A percentile compares a stretch with the other conserved stretches of the same genome.
Evolutionary conservation across 1,139 yeast species (phyloP).

Genomic region (Pichia inconspicua): DNA sequence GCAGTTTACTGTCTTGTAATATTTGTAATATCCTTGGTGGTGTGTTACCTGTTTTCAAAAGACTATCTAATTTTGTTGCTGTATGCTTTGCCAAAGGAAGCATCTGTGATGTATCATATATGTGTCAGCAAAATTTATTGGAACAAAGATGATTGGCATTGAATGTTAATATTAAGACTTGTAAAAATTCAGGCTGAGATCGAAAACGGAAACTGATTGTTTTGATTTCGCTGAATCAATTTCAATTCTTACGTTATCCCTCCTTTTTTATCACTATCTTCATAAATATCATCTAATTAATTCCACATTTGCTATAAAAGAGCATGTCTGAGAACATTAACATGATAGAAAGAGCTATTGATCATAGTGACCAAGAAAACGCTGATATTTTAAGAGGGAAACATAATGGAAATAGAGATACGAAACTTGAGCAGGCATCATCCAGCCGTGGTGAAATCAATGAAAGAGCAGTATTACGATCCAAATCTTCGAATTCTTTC

Average conservation of each 20-base stretch:
- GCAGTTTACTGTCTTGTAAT: neutral
- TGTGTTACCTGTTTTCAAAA: neutral
- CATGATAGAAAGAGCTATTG: neutral
- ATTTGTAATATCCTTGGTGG: neutral
- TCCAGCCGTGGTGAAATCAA: neutral
- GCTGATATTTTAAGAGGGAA: neutral
- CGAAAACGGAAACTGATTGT: neutral
- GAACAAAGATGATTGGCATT: no score
- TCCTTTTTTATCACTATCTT: neutral
- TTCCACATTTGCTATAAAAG: neutral
- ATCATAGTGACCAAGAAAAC: neutral
- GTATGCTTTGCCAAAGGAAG: neutral
- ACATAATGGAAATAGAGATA: neutral
- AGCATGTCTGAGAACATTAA: neutral
- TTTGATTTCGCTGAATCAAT: neutral
- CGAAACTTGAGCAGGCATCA: neutral
- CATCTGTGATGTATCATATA: neutral
- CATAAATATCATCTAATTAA: neutral
- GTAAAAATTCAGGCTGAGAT: neutral
- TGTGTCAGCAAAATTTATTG: no score
- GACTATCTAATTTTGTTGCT: neutral
- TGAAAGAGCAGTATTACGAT: constrained; percentile 15
- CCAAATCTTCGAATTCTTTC: constrained; percentile 22
- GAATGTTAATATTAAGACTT: neutral
- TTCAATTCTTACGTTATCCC: no score